These are phyloP conservation scores for Fusarium sp. DNA, from an alignment of 2,329 filamentous ascomycete genomes.

Conservation along the genomic window DNA sequence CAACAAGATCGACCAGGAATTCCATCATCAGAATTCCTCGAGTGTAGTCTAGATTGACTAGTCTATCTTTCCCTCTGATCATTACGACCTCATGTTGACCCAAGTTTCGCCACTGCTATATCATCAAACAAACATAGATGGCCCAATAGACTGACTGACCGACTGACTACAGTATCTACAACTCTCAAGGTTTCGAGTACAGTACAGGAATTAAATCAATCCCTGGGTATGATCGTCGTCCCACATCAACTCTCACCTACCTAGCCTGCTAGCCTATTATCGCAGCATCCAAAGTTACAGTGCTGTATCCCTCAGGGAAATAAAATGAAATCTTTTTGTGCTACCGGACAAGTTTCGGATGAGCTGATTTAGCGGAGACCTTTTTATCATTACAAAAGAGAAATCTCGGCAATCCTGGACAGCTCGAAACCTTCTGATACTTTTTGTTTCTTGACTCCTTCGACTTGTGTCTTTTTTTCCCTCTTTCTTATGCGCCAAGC, in stretches of 20 bases:
- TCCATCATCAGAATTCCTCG: neutral
- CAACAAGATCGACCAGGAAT: neutral
- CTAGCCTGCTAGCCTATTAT: neutral
- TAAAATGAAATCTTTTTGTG: conserved; percentile 7
- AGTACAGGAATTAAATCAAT: neutral
- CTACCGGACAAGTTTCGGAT: conserved; percentile 32
- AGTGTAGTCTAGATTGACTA: neutral
- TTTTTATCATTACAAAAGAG: conserved; percentile 7
- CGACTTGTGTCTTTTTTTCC: neutral
- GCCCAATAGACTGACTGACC: too few species aligned
- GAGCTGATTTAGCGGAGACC: conserved; percentile 22
- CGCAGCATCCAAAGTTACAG: conserved; percentile 5
- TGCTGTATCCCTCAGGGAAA: neutral
- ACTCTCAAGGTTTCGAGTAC: neutral
- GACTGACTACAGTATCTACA: neutral
- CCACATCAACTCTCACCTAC: neutral
- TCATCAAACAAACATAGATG: neutral
- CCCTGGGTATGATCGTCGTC: neutral
- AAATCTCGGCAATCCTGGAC: neutral
- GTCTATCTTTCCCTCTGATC: neutral
- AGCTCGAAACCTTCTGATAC: neutral
- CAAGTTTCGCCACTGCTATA: conserved; percentile 3
- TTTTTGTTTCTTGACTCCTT: conserved; percentile 12
- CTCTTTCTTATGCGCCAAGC: conserved; percentile 27
- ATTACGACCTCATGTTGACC: conserved; percentile 2